Evolutionary conservation across 202 grass and related monocot genomes (phyloP).

Genomic region (Panicum hallii): DNA sequence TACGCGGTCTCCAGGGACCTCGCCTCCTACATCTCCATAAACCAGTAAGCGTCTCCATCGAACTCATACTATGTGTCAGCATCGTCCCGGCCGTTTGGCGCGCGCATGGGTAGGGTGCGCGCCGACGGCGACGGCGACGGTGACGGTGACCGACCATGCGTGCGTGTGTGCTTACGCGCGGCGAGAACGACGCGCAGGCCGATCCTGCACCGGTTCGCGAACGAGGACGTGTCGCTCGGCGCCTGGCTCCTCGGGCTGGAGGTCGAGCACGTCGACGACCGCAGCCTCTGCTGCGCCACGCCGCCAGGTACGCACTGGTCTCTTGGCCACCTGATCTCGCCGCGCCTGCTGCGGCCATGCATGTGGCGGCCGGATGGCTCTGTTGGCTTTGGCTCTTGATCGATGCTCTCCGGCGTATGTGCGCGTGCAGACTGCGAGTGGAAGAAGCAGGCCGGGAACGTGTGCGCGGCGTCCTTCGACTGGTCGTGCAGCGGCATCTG

Average conservation of each 20-base stretch:
- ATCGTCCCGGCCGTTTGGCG: background rate
- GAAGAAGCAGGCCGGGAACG: conserved; percentile 77
- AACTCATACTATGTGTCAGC: background rate
- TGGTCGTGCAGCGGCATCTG: conserved; percentile 89
- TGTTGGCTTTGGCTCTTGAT: background rate
- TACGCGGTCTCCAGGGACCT: conserved; percentile 83
- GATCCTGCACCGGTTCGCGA: conserved; percentile 86
- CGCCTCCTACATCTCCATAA: conserved; percentile 72
- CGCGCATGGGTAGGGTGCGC: too few species aligned
- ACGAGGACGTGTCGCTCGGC: conserved; percentile 92
- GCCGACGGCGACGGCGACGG: background rate
- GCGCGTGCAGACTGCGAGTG: conserved; percentile 71
- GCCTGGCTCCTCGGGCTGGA: conserved; percentile 88
- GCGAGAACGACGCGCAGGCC: conserved; percentile 49
- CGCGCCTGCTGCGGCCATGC: too few species aligned
- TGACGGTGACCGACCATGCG: background rate
- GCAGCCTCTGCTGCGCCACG: conserved; percentile 87
- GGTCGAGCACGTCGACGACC: conserved; percentile 85
- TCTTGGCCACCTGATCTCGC: background rate
- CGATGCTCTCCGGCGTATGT: background rate
- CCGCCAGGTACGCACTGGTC: conserved; percentile 54
- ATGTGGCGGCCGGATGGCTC: too few species aligned
- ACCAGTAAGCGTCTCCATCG: conserved; percentile 47
- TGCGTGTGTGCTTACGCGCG: background rate
- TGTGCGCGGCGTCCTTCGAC: conserved; percentile 79